Base-by-base conservation (phyloP, 108 stramenopile species). In the Licmophora abbreviata region DNA sequence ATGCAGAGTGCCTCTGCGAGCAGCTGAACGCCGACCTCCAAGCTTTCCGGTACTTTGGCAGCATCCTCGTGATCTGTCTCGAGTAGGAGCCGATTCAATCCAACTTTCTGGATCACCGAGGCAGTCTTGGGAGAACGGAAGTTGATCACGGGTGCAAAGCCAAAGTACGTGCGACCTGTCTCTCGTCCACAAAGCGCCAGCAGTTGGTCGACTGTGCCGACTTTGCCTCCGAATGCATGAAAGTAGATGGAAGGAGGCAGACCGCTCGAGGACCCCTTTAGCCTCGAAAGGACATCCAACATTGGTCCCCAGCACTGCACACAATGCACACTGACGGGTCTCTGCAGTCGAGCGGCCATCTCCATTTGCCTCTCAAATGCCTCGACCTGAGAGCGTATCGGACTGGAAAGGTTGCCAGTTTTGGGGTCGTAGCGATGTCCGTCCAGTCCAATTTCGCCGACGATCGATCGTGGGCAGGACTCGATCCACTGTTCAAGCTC, bases 361-460 rank as follows among this genome's bases (percentile, higher is more conserved):
- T 68, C 18, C 26, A 92, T 56, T 55, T 92, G 90, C 17, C 52
- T 29, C 42, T 73, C 61, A 49, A 92, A 79, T 22, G 81, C 90
- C 34, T 65, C 20, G 22, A 68, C 28, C 43, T 92, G 90, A 8
- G 48, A 20, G 4, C 72, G 59, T 74, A 92, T 77, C 2, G 77
- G 67, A 3, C 76, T 60, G 29, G 66, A 58, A 12, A 87, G 48
- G 18, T 71, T 31, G 40, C 66, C 55, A 49, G 83, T 73, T 46
- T 49, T 22, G 34, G 66, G 41, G 58, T 81, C 72, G 50, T 73
- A 66, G 71, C 81, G 63, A 77, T 79, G 87, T 8, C 78, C 73
- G 62, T 92, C 90, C 50, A 92, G 54, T 22, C 90, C 90, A 52
- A 92, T 85, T 69, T 92, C 90, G 14, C 90, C 90, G 3, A 92